These are phyloP conservation scores for Yamadazyma taylorii DNA, from an alignment of 1,139 yeast genomes.

Conservation along the genomic window DNA sequence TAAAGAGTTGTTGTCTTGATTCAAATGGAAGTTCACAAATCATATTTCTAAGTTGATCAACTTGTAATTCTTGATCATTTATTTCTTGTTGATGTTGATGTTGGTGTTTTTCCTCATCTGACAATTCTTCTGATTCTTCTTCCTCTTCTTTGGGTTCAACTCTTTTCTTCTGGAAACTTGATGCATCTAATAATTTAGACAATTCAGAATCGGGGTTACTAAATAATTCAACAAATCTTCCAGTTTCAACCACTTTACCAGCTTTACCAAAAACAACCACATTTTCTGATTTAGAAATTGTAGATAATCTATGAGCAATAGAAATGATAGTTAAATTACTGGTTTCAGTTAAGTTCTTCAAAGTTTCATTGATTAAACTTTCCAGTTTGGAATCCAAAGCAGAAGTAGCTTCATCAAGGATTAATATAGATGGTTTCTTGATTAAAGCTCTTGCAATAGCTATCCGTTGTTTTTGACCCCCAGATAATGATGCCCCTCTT, in stretches of 20 bases:
- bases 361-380: slow-evolving; percentile 59
- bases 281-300: slow-evolving; percentile 56
- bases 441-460: slow-evolving; percentile 84
- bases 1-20: slow-evolving; percentile 29
- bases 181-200: slow-evolving; percentile 44
- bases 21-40: slow-evolving; percentile 43
- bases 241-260: slow-evolving; percentile 45
- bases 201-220: slow-evolving; percentile 45
- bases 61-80: slow-evolving; percentile 19
- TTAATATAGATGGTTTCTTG: slow-evolving; percentile 59
- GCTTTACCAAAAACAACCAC: slow-evolving; percentile 57
- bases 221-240: slow-evolving; percentile 43
- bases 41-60: slow-evolving; percentile 33
- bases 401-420: slow-evolving; percentile 78
- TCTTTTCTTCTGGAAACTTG: slow-evolving; percentile 22
- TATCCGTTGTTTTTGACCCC: slow-evolving; percentile 89
- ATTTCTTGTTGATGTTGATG: slow-evolving; percentile 5
- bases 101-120: no score
- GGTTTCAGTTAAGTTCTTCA: slow-evolving; percentile 49
- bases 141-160: slow-evolving; percentile 21
- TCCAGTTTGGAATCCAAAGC: slow-evolving; percentile 79
- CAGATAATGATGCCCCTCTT: slow-evolving; percentile 63
- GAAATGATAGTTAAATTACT: slow-evolving; percentile 84
- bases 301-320: slow-evolving; percentile 87
- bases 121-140: slow-evolving; percentile 2